Evolutionary conservation across 1,139 yeast genomes (phyloP), one percentile per base, ranked within the genome.

Genomic region (Arxiozyma heterogenica): DNA sequence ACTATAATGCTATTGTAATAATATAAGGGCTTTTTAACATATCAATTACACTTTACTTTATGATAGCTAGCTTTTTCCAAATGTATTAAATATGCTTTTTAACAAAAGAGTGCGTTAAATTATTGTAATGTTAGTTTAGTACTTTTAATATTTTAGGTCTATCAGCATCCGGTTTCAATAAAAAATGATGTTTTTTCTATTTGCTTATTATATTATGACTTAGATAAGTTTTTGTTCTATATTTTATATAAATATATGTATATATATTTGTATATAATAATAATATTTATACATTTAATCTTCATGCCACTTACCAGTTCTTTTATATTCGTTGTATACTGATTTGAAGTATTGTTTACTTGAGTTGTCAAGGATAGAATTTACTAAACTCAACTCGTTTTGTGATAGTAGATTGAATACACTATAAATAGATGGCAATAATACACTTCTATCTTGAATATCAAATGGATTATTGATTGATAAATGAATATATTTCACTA

Each of bases 221-320:
- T 34, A 15, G 6, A 34, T 34, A 34, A 15, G 39, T 15, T 15
- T 34, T 34, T 34, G 30, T 27, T 27, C 30, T 27, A 27, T 27
- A 27, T n/a, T n/a, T n/a, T n/a, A n/a, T n/a, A n/a, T n/a, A n/a
- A n/a, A n/a, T n/a, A 27, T 27, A 27, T 5, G 8, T 27, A 27
- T 27, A 27, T 27, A 27, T 8, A 7, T 27, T 7, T 5, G 11
- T 27, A 27, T 2, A 27, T 27, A 27, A 27, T 27, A 15, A 9
- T 34, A 34, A 12, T 12, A 15, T 6, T 12, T 34, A 3, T 6
- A 34, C 8, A n/a, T 21, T 30, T 49, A 77, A 54, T 75, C 77
- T 58, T 82, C 89, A 56, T 73, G 81, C 98, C 98, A 91, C 68
- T 86, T 88, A 54, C 96, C 96, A 59, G 77, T 78, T 61, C 79